Conservation (phyloP, 2,329 filamentous ascomycete genomes). For the Tolypocladium paradoxum region DNA sequence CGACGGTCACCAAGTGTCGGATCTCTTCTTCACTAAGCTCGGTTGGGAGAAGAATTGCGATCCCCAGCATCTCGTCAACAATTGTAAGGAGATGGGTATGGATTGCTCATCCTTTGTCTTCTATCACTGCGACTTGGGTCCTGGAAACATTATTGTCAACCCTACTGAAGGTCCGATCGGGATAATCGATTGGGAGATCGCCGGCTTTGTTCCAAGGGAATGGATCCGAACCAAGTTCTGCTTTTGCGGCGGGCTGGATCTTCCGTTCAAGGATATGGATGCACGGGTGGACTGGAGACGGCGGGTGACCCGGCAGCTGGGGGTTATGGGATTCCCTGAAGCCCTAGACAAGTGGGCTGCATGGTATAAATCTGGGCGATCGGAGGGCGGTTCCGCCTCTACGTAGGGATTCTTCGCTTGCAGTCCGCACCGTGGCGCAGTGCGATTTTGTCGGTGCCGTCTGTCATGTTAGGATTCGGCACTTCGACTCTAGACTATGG, state of each 20-base stretch:
- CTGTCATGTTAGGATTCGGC: no score
- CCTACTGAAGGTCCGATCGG: slow-evolving; percentile 10
- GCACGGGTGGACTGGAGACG: background rate
- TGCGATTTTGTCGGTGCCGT: no score
- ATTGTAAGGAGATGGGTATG: slow-evolving; percentile 13
- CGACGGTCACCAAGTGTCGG: slow-evolving; percentile 7
- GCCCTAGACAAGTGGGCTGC: background rate
- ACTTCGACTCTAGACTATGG: no score
- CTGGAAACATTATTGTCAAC: slow-evolving; percentile 18
- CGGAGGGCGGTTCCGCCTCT: no score
- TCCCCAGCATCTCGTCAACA: background rate
- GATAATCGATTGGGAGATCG: slow-evolving; percentile 20
- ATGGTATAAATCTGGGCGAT: no score
- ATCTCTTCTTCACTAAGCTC: background rate
- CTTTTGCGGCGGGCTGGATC: slow-evolving; percentile 17
- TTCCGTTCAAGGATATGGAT: background rate
- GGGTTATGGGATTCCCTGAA: background rate
- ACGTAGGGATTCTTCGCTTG: no score
- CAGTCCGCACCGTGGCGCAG: no score
- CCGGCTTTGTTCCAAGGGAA: slow-evolving; percentile 17
- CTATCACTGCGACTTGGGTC: slow-evolving; percentile 19
- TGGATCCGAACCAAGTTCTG: slow-evolving; percentile 22
- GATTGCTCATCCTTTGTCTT: slow-evolving; percentile 16
- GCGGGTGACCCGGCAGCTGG: background rate
- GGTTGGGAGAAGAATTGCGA: background rate